phyloP scores from a whole-genome alignment of 306 rosid species.

The Calophaca sinica region DNA sequence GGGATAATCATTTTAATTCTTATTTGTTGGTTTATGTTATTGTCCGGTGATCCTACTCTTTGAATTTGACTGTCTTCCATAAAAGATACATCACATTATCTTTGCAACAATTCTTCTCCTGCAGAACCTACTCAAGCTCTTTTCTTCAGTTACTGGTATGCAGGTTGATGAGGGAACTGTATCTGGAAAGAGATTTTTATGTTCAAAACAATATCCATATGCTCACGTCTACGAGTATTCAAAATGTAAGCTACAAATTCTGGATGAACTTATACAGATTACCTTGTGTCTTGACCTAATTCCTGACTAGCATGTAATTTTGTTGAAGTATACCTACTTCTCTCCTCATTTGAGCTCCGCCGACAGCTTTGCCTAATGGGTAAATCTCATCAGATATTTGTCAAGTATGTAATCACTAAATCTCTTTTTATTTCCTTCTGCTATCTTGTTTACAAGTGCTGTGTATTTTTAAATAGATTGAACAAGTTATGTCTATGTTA shows the following conservation, averaged over 20 bases:
- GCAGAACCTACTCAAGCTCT: conserved; percentile 37
- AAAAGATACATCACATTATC: background rate
- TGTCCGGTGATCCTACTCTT: conserved; percentile 37
- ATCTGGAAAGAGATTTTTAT: conserved; percentile 65
- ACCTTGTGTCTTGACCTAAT: conserved; percentile 21
- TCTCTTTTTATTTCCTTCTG: conserved; percentile 24
- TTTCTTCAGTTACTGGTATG: conserved; percentile 59
- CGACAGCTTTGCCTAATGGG: conserved; percentile 62
- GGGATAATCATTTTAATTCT: conserved; percentile 41
- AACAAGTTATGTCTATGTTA: background rate
- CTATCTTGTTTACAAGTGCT: conserved; percentile 38
- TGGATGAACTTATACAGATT: conserved; percentile 32
- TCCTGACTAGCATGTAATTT: conserved; percentile 45
- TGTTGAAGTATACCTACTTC: conserved; percentile 72
- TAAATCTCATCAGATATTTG: conserved; percentile 65
- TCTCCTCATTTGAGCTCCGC: conserved; percentile 84
- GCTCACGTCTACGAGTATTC: conserved; percentile 79
- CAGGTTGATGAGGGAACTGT: conserved; percentile 73
- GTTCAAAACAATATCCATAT: conserved; percentile 67
- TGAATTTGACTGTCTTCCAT: conserved; percentile 27
- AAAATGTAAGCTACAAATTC: conserved; percentile 65
- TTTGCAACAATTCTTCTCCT: conserved; percentile 17
- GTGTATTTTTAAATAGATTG: conserved; percentile 9
- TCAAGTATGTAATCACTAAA: conserved; percentile 64
- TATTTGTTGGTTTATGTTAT: conserved; percentile 25